These are phyloP conservation scores for Blepharisma undulans DNA, from an alignment of 169 alveolate species.

Conservation along the genomic window DNA sequence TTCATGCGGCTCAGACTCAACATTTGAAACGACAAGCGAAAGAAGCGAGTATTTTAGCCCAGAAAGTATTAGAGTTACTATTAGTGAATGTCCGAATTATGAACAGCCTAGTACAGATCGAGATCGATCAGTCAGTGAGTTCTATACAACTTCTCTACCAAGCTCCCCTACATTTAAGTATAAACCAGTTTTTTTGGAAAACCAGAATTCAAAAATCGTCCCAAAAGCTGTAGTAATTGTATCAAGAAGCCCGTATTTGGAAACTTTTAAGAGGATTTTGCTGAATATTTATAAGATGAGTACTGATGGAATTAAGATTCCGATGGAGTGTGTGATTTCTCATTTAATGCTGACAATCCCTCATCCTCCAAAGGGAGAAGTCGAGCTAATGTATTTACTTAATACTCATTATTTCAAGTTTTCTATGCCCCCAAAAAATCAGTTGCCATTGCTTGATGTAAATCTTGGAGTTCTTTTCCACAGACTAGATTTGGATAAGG, in stretches of 20 bases:
- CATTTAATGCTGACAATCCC: conserved; percentile 26
- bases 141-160: background rate
- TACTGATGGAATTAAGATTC: background rate
- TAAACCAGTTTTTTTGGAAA: background rate
- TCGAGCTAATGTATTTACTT: background rate
- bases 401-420: background rate
- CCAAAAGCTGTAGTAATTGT: conserved; percentile 4
- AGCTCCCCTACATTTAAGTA: background rate
- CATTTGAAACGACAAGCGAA: background rate
- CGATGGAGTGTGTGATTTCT: conserved; percentile 9
- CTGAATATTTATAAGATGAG: background rate
- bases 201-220: background rate
- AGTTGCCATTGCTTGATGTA: conserved; percentile 35
- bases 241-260: background rate
- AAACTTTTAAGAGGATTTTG: background rate
- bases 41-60: background rate
- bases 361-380: conserved; percentile 18
- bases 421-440: background rate
- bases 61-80: background rate
- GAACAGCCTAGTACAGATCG: background rate
- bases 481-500: background rate
- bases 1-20: background rate
- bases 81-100: background rate
- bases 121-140: background rate
- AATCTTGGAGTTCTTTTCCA: conserved; percentile 2